Conservation (phyloP, 371 early-diverging fungal species). For the Funneliformis caledonium region DNA sequence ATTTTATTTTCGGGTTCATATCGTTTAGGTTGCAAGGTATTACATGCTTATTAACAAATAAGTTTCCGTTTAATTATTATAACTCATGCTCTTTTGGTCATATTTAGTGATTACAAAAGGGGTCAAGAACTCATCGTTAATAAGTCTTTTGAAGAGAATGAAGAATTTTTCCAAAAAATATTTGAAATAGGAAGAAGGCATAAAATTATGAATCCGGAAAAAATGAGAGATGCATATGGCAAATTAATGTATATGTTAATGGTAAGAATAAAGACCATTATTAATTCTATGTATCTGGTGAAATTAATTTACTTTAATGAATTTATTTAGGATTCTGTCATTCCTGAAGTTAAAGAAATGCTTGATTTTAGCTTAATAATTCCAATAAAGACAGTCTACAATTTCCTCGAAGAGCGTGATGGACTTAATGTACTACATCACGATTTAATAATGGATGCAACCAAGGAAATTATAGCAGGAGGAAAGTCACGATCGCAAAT, state of each 20-base stretch:
- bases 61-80: neutral
- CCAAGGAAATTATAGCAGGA: slow-evolving; percentile 86
- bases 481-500: slow-evolving; percentile 75
- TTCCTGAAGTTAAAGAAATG: slow-evolving; percentile 85
- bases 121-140: slow-evolving; percentile 91
- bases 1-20: neutral
- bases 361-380: slow-evolving; percentile 80
- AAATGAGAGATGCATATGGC: slow-evolving; percentile 94
- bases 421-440: slow-evolving; percentile 77
- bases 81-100: slow-evolving; percentile 8
- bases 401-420: slow-evolving; percentile 66
- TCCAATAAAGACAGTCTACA: slow-evolving; percentile 89
- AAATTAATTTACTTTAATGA: neutral
- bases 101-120: slow-evolving; percentile 79
- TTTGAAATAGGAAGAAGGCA: slow-evolving; percentile 96
- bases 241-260: slow-evolving; percentile 92
- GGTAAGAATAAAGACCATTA: slow-evolving; percentile 46
- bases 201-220: slow-evolving; percentile 98
- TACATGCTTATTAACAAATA: neutral
- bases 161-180: slow-evolving; percentile 85
- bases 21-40: slow-evolving; percentile 21
- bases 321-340: slow-evolving; percentile 75
- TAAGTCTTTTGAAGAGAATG: slow-evolving; percentile 83
- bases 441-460: slow-evolving; percentile 80
- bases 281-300: neutral